A percentile compares a stretch with the other conserved stretches of the same genome.
Conservation (phyloP, 306 rosid genomes). For the Malus sylvestris region DNA sequence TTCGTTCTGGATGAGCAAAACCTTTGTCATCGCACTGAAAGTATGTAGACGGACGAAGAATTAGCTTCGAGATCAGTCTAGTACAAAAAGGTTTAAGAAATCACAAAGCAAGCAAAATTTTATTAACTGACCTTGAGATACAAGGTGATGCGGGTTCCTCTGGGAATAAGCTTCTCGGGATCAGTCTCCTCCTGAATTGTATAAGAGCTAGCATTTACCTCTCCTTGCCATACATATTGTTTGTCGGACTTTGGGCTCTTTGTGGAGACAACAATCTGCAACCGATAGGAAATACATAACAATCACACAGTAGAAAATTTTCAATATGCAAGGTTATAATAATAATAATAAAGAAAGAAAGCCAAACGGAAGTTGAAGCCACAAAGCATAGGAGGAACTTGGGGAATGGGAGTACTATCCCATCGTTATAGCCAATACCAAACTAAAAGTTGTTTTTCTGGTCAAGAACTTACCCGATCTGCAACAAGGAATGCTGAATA, state of each 20-base stretch:
- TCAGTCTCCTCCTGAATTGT: slow-evolving; percentile 83
- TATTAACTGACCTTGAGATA: slow-evolving; percentile 56
- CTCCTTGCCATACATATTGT: slow-evolving; percentile 96
- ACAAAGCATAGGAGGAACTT: background rate
- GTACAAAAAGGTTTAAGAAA: background rate
- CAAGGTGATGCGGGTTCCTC: slow-evolving; percentile 85
- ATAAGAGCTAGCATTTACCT: slow-evolving; percentile 92
- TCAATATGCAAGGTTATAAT: background rate
- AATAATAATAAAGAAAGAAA: background rate
- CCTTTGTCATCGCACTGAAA: slow-evolving; percentile 82
- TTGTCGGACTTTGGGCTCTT: slow-evolving; percentile 85
- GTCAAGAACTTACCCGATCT: slow-evolving; percentile 52
- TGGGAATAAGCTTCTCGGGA: slow-evolving; percentile 69
- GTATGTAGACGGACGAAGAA: background rate
- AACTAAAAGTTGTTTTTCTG: background rate
- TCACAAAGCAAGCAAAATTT: background rate
- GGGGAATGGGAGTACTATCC: background rate
- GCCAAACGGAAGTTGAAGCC: background rate
- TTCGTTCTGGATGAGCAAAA: slow-evolving; percentile 82
- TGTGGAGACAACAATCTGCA: slow-evolving; percentile 86
- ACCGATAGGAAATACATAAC: slow-evolving; percentile 16
- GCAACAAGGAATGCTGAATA: slow-evolving; percentile 87
- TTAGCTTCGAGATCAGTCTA: slow-evolving; percentile 12
- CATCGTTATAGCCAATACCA: background rate
- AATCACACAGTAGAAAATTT: background rate